A percentile compares a stretch with the other conserved stretches of the same genome.
Evolutionary conservation across 2,329 filamentous ascomycete species (phyloP).

Genomic region (Paraphoma sp.): DNA sequence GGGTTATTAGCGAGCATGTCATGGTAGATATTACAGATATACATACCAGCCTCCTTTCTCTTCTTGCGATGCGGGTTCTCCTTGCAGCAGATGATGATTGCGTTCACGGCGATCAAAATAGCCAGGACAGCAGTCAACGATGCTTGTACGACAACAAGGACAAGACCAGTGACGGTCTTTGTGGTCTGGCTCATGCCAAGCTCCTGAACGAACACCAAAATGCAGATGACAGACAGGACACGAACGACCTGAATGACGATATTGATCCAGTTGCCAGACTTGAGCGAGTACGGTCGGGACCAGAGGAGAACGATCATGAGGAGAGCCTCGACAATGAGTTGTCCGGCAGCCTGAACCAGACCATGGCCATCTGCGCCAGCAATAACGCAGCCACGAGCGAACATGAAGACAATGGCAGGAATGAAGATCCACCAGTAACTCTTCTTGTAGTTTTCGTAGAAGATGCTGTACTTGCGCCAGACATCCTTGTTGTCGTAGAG

Average conservation of each 20-base stretch:
- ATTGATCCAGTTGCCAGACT: slow-evolving; percentile 90
- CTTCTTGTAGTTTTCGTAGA: slow-evolving; percentile 95
- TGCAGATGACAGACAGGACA: slow-evolving; percentile 85
- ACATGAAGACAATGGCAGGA: slow-evolving; percentile 86
- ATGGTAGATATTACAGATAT: no score
- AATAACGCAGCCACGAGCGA: slow-evolving; percentile 85
- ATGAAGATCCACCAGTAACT: slow-evolving; percentile 98
- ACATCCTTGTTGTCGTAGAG: slow-evolving; percentile 89
- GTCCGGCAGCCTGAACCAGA: slow-evolving; percentile 77
- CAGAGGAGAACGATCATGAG: slow-evolving; percentile 83
- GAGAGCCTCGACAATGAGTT: slow-evolving; percentile 79
- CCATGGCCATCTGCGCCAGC: slow-evolving; percentile 87
- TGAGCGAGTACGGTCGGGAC: slow-evolving; percentile 84
- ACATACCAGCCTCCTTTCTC: slow-evolving; percentile 87
- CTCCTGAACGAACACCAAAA: slow-evolving; percentile 92
- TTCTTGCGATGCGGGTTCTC: slow-evolving; percentile 89
- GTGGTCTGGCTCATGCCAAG: slow-evolving; percentile 89
- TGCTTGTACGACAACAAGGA: slow-evolving; percentile 89
- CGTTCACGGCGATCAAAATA: slow-evolving; percentile 88
- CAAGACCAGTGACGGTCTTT: slow-evolving; percentile 92
- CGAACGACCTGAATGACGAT: slow-evolving; percentile 89
- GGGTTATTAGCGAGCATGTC: slow-evolving; percentile 32
- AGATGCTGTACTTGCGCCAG: slow-evolving; percentile 95
- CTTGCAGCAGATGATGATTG: slow-evolving; percentile 80
- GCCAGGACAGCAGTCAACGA: slow-evolving; percentile 81